phyloP scores from a whole-genome alignment of 2,329 filamentous ascomycete species.

The Diaporthe ampelina region DNA sequence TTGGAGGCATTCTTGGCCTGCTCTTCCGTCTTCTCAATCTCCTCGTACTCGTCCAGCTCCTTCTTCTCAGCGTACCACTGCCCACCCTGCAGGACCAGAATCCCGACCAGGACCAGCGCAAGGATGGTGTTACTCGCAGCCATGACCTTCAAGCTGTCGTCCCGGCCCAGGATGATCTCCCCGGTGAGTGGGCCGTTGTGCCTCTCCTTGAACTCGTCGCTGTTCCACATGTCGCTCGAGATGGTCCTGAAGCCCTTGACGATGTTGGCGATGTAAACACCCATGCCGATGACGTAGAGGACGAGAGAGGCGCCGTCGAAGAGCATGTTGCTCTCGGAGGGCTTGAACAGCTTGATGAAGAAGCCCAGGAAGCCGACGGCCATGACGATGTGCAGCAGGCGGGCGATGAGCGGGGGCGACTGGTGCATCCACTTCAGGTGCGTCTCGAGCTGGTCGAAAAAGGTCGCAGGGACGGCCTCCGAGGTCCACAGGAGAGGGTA shows the following conservation, averaged over 20 bases:
- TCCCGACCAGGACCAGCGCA: slow-evolving; percentile 90
- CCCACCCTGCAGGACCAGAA: slow-evolving; percentile 92
- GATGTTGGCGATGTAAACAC: slow-evolving; percentile 96
- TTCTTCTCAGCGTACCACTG: slow-evolving; percentile 99
- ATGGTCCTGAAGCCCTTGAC: slow-evolving; percentile 93
- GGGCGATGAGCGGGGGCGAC: slow-evolving; percentile 90
- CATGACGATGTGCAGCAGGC: slow-evolving; percentile 94
- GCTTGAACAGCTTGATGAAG: slow-evolving; percentile 94
- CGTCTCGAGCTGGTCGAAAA: slow-evolving; percentile 87
- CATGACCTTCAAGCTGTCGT: slow-evolving; percentile 92
- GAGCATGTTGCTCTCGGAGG: slow-evolving; percentile 93
- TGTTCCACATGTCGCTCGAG: slow-evolving; percentile 75
- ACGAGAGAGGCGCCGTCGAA: slow-evolving; percentile 89
- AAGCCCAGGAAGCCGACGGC: slow-evolving; percentile 89
- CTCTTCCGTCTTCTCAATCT: slow-evolving; percentile 67
- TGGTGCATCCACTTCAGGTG: slow-evolving; percentile 94
- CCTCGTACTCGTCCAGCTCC: slow-evolving; percentile 83
- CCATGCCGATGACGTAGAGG: slow-evolving; percentile 87
- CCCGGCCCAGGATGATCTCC: slow-evolving; percentile 80
- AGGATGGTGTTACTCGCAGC: slow-evolving; percentile 97
- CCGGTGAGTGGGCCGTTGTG: slow-evolving; percentile 62
- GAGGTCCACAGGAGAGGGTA: slow-evolving; percentile 88
- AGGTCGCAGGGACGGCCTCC: slow-evolving; percentile 72
- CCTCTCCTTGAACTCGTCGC: slow-evolving; percentile 54
- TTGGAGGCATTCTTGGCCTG: slow-evolving; percentile 39